Evolutionary conservation across 148 eudicot species (phyloP), one percentile per base, ranked within the genome.

Genomic region (Nyssa sinensis): DNA sequence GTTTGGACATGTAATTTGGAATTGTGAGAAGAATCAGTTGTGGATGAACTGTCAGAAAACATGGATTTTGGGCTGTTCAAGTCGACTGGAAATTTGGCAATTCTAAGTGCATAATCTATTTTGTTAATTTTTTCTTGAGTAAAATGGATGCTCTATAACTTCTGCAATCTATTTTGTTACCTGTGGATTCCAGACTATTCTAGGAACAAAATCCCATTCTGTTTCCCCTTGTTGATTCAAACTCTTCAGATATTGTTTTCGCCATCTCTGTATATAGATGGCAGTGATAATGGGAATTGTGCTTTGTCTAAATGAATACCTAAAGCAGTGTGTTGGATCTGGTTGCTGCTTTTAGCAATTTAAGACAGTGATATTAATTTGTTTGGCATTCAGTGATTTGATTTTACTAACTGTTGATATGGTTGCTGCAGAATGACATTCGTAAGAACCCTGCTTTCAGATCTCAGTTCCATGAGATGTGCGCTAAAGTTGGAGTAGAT

Each of bases 401-500:
- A 75, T 76, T 70, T 28, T 67, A 51, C 29, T 39, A 32, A 70
- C 5, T n/a, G 11, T 79, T 72, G 69, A 13, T 69, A 11, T 80
- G 74, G 17, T 58, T 72, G 63, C 25, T 80, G 78, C 90, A 95
- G 99, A 95, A 95, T 93, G 99, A 95, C 75, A 95, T 95, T 62
- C 93, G 94, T 44, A 95, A 95, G 84, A 92, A 95, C 66, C 99
- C 99, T 66, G 91, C 94, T 55, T 95, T 95, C 74, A 85, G 99
- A 76, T 86, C 96, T 68, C 99, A 95, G 80, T 95, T 95, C 76
- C 97, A 95, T 69, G 99, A 93, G 87, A 95, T 95, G 99, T 93
- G 99, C 82, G 93, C 99, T 65, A 95, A 95, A 84, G 97, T 95
- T 64, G 99, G 99, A 75, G 98, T 95, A 25, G 98, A 95, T 64